Base-by-base conservation (phyloP, 805 yeast species). In the Starmerella floris region DNA sequence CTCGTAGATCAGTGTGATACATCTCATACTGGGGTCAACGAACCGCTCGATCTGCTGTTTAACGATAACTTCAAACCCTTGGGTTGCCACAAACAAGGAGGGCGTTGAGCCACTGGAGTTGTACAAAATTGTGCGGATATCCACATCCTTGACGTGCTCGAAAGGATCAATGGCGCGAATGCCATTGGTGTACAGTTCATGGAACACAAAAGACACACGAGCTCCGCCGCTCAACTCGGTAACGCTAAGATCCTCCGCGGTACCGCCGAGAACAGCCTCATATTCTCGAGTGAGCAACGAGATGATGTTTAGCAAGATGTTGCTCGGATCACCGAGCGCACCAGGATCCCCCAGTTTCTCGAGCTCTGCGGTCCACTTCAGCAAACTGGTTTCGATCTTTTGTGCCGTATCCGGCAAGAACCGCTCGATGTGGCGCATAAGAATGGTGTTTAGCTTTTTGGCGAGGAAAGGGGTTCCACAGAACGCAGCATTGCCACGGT, bases 381-480 rank as follows among this genome's bases (percentile, higher is more conserved):
- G 74, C 57, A 87, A 67, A 4, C 94, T 82, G 43, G 77, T 73
- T 62, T 84, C 93, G 55, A 87, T 82, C 62, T 88, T 78, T 62
- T 81, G 73, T 64, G 85, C 91, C 56, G 91, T 91, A 52, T 91
- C 97, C 16, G 98, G 98, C 58, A 81, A 66, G 8, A 85, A 80
- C 42, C 79, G 76, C 62, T 81, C 77, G 62, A 91, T 91, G 64
- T 91, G 98, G 59, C 79, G 84, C 64, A 84, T 70, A 55, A 91
- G 72, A 53, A 91, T 83, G 34, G 80, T 76, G 63, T 83, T 91
- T 58, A 91, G 73, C 63, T 85, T 83, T 60, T 84, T 82, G 40
- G 97, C 95, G 59, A 91, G 69, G 62, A 80, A 91, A 32, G 96
- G 96, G n/a, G 98, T 91, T 62, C 98, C 98, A 64, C 98, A 91